Evolutionary conservation across 768 basidiomycete genomes (phyloP).

Genomic region (Hypholoma fasciculare): DNA sequence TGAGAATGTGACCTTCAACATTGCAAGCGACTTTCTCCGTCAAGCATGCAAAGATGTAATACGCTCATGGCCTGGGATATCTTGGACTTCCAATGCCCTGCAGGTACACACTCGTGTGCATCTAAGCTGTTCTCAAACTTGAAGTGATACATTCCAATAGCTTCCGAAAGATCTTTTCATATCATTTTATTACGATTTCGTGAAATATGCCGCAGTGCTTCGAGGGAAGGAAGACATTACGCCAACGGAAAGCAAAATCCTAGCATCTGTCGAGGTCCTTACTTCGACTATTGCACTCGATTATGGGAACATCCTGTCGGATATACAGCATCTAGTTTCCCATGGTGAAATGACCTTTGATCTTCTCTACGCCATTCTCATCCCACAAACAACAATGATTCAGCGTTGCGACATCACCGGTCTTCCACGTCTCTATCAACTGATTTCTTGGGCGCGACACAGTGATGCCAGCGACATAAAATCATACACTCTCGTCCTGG

Average conservation of each 20-base stretch:
- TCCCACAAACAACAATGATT: conserved; percentile 53
- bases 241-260: conserved; percentile 38
- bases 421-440: conserved; percentile 48
- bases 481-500: conserved; percentile 44
- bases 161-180: conserved; percentile 54
- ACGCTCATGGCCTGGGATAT: conserved; percentile 56
- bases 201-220: conserved; percentile 41
- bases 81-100: conserved; percentile 60
- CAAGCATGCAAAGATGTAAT: conserved; percentile 61
- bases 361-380: conserved; percentile 54
- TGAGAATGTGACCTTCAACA: conserved; percentile 50
- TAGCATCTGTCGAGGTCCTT: conserved; percentile 49
- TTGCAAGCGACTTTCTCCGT: conserved; percentile 59
- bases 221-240: conserved; percentile 34
- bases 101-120: conserved; percentile 33
- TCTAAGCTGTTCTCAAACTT: background rate
- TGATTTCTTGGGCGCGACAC: conserved; percentile 39
- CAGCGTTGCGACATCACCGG: conserved; percentile 54
- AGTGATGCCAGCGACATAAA: conserved; percentile 27
- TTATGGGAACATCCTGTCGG: conserved; percentile 46
- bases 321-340: conserved; percentile 44
- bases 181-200: conserved; percentile 48
- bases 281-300: conserved; percentile 49
- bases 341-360: conserved; percentile 62
- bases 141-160: conserved; percentile 31